Conservation (phyloP, 305 asterid species). For the Fraxinus greggii region DNA sequence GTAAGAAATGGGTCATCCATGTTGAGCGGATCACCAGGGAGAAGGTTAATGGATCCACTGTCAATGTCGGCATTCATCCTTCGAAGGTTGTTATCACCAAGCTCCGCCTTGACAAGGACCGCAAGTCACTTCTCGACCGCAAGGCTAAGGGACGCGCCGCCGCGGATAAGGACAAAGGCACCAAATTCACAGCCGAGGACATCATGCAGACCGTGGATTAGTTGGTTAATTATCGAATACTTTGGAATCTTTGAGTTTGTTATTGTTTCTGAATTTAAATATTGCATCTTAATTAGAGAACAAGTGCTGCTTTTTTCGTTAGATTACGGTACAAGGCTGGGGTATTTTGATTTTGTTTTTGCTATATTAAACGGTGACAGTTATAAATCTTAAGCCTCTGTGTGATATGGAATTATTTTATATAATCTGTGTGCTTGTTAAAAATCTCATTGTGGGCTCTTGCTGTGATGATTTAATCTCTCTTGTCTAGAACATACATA, state of each 20-base stretch:
- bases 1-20: constrained; percentile 67
- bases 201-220: constrained; percentile 61
- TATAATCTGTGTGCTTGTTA: background rate
- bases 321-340: background rate
- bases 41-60: constrained; percentile 63
- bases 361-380: background rate
- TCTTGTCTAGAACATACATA: background rate
- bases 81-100: constrained; percentile 59
- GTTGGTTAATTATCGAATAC: constrained; percentile 17
- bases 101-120: constrained; percentile 59
- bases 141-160: constrained; percentile 64
- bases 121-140: constrained; percentile 54
- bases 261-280: background rate
- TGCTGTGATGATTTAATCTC: background rate
- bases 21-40: constrained; percentile 58
- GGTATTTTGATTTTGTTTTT: background rate
- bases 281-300: constrained; percentile 1
- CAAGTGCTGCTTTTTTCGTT: background rate
- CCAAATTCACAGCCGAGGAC: constrained; percentile 58
- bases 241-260: background rate
- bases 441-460: background rate
- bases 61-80: constrained; percentile 57
- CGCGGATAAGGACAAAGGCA: constrained; percentile 58
- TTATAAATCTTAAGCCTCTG: background rate
- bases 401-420: background rate